A percentile compares a stretch with the other conserved stretches of the same genome.
Conservation (phyloP, 2,329 filamentous ascomycete species). For the Celoporthe dispersa region DNA sequence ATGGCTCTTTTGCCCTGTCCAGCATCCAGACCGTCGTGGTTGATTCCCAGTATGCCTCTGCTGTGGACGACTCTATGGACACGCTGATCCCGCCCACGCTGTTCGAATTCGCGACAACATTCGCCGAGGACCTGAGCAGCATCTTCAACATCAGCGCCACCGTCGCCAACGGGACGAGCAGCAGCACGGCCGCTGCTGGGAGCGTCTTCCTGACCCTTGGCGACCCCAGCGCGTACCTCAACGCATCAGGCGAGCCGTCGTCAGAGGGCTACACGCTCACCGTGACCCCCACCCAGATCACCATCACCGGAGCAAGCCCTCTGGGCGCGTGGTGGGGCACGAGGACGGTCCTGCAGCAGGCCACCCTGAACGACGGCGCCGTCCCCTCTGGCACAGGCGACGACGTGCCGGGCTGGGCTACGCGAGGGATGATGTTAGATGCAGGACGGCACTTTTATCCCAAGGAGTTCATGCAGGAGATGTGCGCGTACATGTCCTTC, state of each 20-base stretch:
- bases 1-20: conserved; percentile 16
- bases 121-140: conserved; percentile 42
- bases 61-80: conserved; percentile 49
- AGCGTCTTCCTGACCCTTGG: conserved; percentile 53
- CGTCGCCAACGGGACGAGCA: conserved; percentile 33
- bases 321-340: conserved; percentile 64
- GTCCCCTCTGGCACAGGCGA: conserved; percentile 48
- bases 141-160: conserved; percentile 38
- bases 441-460: conserved; percentile 61
- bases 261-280: conserved; percentile 55
- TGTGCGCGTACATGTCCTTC: conserved; percentile 64
- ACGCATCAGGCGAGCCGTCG: conserved; percentile 51
- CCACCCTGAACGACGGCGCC: conserved; percentile 43
- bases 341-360: conserved; percentile 57
- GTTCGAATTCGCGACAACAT: conserved; percentile 51
- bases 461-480: conserved; percentile 55
- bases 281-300: conserved; percentile 45
- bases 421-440: conserved; percentile 57
- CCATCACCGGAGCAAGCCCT: conserved; percentile 56
- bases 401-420: conserved; percentile 57
- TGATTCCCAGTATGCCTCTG: conserved; percentile 45
- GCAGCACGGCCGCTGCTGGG: conserved; percentile 12
- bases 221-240: conserved; percentile 44
- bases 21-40: conserved; percentile 45
- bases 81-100: conserved; percentile 58